A percentile compares a stretch with the other conserved stretches of the same genome.
These are phyloP conservation scores for Eleusine indica DNA, from an alignment of 176 grass and related monocot genomes.

Conservation along the genomic window DNA sequence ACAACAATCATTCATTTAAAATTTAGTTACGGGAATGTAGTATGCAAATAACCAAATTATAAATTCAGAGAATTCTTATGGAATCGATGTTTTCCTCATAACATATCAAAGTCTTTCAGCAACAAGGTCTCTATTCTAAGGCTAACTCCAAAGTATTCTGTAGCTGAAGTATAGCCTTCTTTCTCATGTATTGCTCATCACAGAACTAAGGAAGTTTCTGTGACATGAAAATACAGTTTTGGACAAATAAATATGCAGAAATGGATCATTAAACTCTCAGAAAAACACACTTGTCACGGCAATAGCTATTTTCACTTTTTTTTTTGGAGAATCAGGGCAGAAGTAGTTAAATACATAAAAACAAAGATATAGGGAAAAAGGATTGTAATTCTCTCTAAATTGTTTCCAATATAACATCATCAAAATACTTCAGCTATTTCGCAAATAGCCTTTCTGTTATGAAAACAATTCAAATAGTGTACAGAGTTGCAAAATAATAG, in stretches of 20 bases:
- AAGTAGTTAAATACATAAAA: not conserved
- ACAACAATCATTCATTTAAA: conserved; percentile 13
- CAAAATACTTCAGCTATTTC: not conserved
- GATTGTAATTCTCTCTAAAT: not conserved
- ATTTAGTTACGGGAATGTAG: not conserved
- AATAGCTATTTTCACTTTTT: not conserved
- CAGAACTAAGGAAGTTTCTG: conserved; percentile 9
- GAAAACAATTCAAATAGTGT: not conserved
- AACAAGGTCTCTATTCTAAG: not conserved
- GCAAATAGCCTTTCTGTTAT: not conserved
- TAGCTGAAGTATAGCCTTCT: conserved; percentile 6
- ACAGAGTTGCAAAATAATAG: not conserved
- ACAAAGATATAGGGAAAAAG: not conserved
- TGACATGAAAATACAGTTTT: not conserved
- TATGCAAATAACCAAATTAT: not conserved
- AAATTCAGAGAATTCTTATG: conserved; percentile 12
- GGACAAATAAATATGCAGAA: conserved; percentile 10
- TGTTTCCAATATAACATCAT: not conserved
- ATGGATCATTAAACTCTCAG: not conserved
- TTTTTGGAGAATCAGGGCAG: not conserved
- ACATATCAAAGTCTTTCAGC: conserved; percentile 11
- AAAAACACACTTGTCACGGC: not conserved
- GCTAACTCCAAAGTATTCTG: not conserved
- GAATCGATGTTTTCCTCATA: conserved; percentile 5
- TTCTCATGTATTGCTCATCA: not conserved